These are phyloP conservation scores for Heteromeles arbutifolia DNA, from an alignment of 306 rosid genomes.

Conservation along the genomic window DNA sequence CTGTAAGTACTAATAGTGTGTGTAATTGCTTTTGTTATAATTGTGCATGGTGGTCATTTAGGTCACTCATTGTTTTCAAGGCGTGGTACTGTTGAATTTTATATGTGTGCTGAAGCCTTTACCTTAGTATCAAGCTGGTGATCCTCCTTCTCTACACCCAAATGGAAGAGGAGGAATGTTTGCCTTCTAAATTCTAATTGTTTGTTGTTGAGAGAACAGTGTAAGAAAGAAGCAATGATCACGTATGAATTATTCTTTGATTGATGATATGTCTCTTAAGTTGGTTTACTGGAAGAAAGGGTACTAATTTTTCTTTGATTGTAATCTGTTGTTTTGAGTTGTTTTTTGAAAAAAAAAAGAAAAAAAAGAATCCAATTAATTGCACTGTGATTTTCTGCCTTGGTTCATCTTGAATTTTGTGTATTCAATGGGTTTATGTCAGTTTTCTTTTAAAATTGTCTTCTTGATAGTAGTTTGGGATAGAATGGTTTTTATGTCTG, in stretches of 20 bases:
- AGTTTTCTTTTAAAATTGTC: background rate
- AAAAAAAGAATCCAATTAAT: background rate
- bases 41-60: slow-evolving; percentile 2
- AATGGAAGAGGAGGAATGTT: background rate
- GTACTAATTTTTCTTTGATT: background rate
- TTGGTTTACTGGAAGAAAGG: background rate
- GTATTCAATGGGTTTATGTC: background rate
- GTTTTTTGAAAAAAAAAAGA: no score
- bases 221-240: background rate
- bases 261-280: background rate
- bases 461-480: background rate
- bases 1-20: slow-evolving; percentile 61
- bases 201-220: background rate
- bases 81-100: background rate
- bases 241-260: background rate
- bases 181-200: background rate
- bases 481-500: background rate
- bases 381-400: background rate
- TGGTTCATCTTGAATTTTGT: background rate
- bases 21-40: slow-evolving; percentile 11
- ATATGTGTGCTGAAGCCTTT: background rate
- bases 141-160: background rate
- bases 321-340: background rate
- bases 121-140: background rate
- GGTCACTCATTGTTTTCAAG: background rate